Percentiles rank a stretch among this genome's conserved stretches.
Conservation (phyloP, 1,139 yeast species). For the Zhuliangozyma parablackwelliae region DNA sequence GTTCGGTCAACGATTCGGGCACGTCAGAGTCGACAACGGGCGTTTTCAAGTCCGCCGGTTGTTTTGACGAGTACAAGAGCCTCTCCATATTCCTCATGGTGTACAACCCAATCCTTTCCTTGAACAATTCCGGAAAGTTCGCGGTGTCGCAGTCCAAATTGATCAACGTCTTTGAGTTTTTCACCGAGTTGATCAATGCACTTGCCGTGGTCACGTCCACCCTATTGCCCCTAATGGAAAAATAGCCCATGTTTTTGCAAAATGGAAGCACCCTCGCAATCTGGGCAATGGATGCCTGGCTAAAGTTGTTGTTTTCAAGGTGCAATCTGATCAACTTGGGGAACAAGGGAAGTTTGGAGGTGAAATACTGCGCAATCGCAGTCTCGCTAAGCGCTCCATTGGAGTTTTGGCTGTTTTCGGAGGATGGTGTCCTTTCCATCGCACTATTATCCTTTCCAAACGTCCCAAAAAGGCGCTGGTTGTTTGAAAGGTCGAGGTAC, state of each 20-base stretch:
- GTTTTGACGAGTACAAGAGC: slow-evolving; percentile 19
- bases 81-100: slow-evolving; percentile 71
- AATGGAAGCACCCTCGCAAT: slow-evolving; percentile 61
- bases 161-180: slow-evolving; percentile 36
- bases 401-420: background rate
- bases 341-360: slow-evolving; percentile 56
- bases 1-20: slow-evolving; percentile 29
- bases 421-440: background rate
- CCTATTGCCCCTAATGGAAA: slow-evolving; percentile 59
- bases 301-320: slow-evolving; percentile 55
- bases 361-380: slow-evolving; percentile 34
- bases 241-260: slow-evolving; percentile 51
- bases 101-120: slow-evolving; percentile 58
- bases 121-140: slow-evolving; percentile 38
- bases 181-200: slow-evolving; percentile 37
- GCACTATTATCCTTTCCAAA: slow-evolving; percentile 2
- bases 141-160: slow-evolving; percentile 39
- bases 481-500: slow-evolving; percentile 66
- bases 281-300: slow-evolving; percentile 44
- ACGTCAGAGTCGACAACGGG: slow-evolving; percentile 7
- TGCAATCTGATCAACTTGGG: slow-evolving; percentile 54
- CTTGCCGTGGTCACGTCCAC: slow-evolving; percentile 42
- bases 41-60: slow-evolving; percentile 4
- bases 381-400: slow-evolving; percentile 11
- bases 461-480: slow-evolving; percentile 50